phyloP scores from a whole-genome alignment of 371 early-diverging fungal genomes.

The Actinomortierella ambigua region DNA sequence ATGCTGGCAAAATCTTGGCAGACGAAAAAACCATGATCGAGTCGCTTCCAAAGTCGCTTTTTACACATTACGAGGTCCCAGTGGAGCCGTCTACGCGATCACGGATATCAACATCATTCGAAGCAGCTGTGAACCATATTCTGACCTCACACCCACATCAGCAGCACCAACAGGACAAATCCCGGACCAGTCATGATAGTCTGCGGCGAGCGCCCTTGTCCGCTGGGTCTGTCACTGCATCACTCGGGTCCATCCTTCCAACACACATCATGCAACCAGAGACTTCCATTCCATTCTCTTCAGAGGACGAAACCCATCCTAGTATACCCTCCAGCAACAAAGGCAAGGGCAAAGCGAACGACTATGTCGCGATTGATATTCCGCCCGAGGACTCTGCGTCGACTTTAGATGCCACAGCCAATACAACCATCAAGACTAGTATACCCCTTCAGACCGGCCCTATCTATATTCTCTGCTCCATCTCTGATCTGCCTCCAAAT shows the following conservation, averaged over 20 bases:
- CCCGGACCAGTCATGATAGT: too few relatives aligned
- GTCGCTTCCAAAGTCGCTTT: slow-evolving; percentile 37
- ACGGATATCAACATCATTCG: slow-evolving; percentile 26
- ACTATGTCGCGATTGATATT: slow-evolving; percentile 18
- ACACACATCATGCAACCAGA: slow-evolving; percentile 13
- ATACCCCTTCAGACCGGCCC: slow-evolving; percentile 47
- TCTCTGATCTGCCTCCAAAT: slow-evolving; percentile 27
- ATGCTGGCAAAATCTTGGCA: slow-evolving; percentile 56
- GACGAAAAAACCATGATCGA: slow-evolving; percentile 43
- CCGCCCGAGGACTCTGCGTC: slow-evolving; percentile 3
- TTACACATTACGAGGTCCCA: slow-evolving; percentile 26
- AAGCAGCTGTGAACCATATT: slow-evolving; percentile 29
- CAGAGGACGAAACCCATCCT: not conserved
- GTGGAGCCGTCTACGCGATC: slow-evolving; percentile 17
- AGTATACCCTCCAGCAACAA: not conserved
- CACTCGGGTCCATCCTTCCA: slow-evolving; percentile 29
- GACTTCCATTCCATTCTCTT: not conserved
- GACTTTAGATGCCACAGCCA: too few relatives aligned
- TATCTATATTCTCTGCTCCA: slow-evolving; percentile 43
- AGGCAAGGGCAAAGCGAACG: not conserved
- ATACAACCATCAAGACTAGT: slow-evolving; percentile 7
- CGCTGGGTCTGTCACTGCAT: slow-evolving; percentile 1
- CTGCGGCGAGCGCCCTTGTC: too few relatives aligned
- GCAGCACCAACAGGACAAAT: too few relatives aligned
- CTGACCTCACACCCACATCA: not conserved